phyloP scores from a whole-genome alignment of 371 early-diverging fungal species.

The Dichotomocladium elegans region DNA sequence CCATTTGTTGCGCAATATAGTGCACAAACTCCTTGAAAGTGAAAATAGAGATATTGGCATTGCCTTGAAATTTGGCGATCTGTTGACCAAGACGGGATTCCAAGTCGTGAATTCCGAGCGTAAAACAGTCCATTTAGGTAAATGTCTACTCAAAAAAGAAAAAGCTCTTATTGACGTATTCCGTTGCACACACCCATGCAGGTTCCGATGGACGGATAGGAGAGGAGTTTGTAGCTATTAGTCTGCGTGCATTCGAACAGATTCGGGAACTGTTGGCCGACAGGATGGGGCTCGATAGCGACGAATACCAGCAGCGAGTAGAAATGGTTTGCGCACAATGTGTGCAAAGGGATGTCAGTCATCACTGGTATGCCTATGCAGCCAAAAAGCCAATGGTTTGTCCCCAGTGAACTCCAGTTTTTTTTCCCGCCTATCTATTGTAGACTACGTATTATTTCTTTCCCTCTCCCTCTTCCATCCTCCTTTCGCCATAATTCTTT shows the following conservation, averaged over 20 bases:
- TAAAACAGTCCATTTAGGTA: conserved; percentile 27
- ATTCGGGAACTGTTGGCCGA: conserved; percentile 16
- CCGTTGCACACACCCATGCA: not conserved
- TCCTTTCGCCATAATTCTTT: too few species aligned
- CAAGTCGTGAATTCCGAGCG: conserved; percentile 21
- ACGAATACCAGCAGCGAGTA: conserved; percentile 33
- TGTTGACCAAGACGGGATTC: conserved; percentile 17
- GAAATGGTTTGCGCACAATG: conserved; percentile 41
- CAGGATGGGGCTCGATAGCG: conserved; percentile 21
- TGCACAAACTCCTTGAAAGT: conserved; percentile 13
- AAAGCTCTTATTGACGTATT: too few species aligned
- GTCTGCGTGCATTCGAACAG: conserved; percentile 17
- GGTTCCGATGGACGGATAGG: conserved; percentile 26
- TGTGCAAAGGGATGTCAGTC: conserved; percentile 21
- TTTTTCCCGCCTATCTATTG: too few species aligned
- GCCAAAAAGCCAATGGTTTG: conserved; percentile 7
- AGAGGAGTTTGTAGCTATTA: conserved; percentile 20
- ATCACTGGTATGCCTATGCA: conserved; percentile 25
- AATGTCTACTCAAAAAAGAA: too few species aligned
- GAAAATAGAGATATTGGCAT: conserved; percentile 21
- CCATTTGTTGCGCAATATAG: too few species aligned
- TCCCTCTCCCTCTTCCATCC: too few species aligned
- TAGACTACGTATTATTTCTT: too few species aligned
- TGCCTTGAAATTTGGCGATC: conserved; percentile 13
- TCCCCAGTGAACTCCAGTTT: too few species aligned